Conservation (phyloP, 257 asterid species). For the Jaltomata sinuosa region DNA sequence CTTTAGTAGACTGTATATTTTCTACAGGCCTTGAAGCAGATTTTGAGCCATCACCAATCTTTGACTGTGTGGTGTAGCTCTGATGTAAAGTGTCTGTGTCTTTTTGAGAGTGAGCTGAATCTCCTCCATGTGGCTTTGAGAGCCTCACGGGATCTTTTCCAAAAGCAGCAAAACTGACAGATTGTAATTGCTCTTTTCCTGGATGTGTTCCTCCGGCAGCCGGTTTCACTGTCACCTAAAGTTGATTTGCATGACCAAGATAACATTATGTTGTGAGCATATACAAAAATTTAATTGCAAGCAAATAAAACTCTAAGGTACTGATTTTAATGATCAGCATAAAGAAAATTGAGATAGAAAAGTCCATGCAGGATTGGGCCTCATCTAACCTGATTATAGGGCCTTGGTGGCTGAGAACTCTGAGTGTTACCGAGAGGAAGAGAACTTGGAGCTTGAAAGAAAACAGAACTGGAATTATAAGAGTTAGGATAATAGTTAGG, state of each 20-base stretch:
- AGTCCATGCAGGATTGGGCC: background rate
- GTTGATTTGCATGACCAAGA: background rate
- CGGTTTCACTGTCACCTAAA: constrained; percentile 71
- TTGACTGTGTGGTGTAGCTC: constrained; percentile 28
- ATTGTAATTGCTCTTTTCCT: constrained; percentile 38
- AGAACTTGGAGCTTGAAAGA: constrained; percentile 45
- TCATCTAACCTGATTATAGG: constrained; percentile 53
- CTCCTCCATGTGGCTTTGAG: constrained; percentile 25
- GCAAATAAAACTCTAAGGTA: background rate
- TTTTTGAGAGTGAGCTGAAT: constrained; percentile 23
- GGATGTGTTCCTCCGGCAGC: constrained; percentile 35
- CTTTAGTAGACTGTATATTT: constrained; percentile 7
- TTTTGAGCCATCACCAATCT: constrained; percentile 31
- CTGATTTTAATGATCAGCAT: background rate
- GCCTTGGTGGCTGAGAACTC: constrained; percentile 55
- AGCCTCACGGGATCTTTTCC: constrained; percentile 35
- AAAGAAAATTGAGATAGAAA: background rate
- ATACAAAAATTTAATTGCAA: background rate
- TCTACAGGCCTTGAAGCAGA: constrained; percentile 10
- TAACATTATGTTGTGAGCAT: background rate
- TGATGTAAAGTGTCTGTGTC: constrained; percentile 27
- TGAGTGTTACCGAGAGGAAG: constrained; percentile 38
- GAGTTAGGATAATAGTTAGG: constrained; percentile 42
- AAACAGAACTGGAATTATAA: constrained; percentile 36
- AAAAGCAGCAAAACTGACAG: constrained; percentile 27